phyloP scores from a whole-genome alignment of 2,329 filamentous ascomycete species.

The Colletotrichum coccodes region DNA sequence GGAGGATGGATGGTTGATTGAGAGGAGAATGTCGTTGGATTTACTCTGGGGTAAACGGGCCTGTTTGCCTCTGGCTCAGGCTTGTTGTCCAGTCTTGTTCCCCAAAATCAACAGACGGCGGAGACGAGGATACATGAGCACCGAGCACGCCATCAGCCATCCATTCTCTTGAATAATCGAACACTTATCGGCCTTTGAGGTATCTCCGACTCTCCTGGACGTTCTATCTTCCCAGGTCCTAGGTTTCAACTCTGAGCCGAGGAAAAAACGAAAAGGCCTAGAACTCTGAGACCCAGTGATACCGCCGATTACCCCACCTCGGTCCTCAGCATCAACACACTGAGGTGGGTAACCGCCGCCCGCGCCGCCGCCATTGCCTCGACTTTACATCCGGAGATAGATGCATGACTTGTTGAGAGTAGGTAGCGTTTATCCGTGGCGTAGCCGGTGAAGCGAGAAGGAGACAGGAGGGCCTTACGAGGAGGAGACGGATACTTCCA shows the following conservation, averaged over 20 bases:
- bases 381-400: neutral
- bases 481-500: neutral
- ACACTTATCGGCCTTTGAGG: neutral
- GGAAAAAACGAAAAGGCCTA: conserved; percentile 4
- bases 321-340: neutral
- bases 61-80: neutral
- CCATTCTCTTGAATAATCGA: neutral
- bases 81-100: neutral
- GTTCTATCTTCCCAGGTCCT: neutral
- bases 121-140: neutral
- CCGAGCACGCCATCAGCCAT: neutral
- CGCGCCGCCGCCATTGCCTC: neutral
- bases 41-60: conserved; percentile 12
- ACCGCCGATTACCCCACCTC: conserved; percentile 6
- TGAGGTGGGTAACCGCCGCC: neutral
- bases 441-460: neutral
- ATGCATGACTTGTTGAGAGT: neutral
- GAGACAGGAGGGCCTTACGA: neutral
- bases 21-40: neutral
- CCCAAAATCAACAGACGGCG: neutral
- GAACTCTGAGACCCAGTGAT: neutral
- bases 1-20: neutral
- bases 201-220: neutral
- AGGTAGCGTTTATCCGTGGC: neutral
- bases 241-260: neutral